These are phyloP conservation scores for Coemansia sp. DNA, from an alignment of 192 early-diverging fungal genomes.

Conservation along the genomic window DNA sequence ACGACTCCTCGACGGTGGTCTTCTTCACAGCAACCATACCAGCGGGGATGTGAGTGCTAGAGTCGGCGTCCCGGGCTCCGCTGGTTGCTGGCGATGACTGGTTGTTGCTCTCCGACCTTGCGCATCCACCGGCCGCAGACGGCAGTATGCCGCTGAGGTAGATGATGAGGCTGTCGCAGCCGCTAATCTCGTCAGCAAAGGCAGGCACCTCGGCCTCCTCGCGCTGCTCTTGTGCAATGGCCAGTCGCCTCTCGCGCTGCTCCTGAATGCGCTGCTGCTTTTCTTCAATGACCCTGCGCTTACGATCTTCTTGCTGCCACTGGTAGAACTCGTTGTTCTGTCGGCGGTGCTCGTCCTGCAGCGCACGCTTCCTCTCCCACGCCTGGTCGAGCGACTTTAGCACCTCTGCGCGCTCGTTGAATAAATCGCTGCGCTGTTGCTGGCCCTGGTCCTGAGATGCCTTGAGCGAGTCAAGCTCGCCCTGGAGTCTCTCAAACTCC, in stretches of 20 bases:
- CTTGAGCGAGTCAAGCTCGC: conserved; percentile 67
- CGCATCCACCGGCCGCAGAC: conserved; percentile 15
- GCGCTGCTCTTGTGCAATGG: conserved; percentile 69
- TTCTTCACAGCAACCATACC: conserved; percentile 80
- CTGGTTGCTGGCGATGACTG: conserved; percentile 42
- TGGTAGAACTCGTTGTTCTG: conserved; percentile 74
- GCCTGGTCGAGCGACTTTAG: conserved; percentile 70
- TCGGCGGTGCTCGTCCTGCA: conserved; percentile 70
- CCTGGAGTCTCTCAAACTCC: conserved; percentile 69
- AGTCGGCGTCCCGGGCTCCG: conserved; percentile 60
- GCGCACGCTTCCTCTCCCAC: conserved; percentile 63
- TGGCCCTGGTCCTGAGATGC: conserved; percentile 61
- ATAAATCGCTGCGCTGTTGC: conserved; percentile 66
- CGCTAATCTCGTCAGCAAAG: conserved; percentile 80
- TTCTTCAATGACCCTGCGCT: conserved; percentile 62
- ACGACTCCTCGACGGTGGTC: conserved; percentile 69
- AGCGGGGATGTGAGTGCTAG: conserved; percentile 63
- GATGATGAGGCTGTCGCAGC: conserved; percentile 76
- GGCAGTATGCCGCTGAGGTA: conserved; percentile 60
- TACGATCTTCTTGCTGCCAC: conserved; percentile 67
- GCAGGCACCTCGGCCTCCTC: conserved; percentile 88
- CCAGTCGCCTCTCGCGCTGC: conserved; percentile 66
- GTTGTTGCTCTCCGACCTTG: conserved; percentile 13
- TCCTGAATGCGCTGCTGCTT: conserved; percentile 66
- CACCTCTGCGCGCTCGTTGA: conserved; percentile 68